Evolutionary conservation across 345 rosid genomes (phyloP), one percentile per base, ranked within the genome.

Genomic region (Eutrema heterophyllum): DNA sequence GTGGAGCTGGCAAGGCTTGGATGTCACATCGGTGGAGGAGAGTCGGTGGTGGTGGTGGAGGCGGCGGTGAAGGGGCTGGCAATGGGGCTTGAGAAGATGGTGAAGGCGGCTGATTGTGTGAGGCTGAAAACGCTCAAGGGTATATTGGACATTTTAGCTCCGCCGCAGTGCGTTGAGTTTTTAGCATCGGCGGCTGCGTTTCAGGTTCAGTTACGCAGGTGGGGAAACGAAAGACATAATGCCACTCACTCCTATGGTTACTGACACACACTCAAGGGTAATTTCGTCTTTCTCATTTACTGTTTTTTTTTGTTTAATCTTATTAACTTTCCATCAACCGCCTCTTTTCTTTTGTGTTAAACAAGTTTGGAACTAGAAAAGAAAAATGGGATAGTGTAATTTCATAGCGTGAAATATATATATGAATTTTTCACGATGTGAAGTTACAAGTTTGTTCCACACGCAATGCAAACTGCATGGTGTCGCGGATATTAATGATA

Each of bases 71-170:
- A 73, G 36, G 79, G 84, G 5, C 6, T 88, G 6, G 41, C 69
- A 67, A 71, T 21, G 3, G 86, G 91, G 55, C 72, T 91, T 52
- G 96, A 86, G 76, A 86, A 72, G 67, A 84, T 91, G 21, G 86
- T 91, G 85, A 93, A 87, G 71, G 86, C 87, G 2, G 94, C 96
- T 1, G 98, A 93, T 41, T 87, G 92, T 50, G 96, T 88, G 15
- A 73, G 96, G 70, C 85, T 93, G 4, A 93, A 86, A 82, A 83
- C 96, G 15, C 66, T 93, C 68, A 89, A 86, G 60, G 97, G 92
- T 13, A 64, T 91, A 70, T 67, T 93, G 58, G 98, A 93, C 64
- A 65, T 81, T 27, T 72, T 91, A 79, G 77, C 48, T n/a, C 89
- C 94, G 0, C 53, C 65, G 15, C 92, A 93, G 71, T 70, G 85